A percentile compares a stretch with the other conserved stretches of the same genome.
Conservation (phyloP, 2,329 filamentous ascomycete genomes). For the Neofusicoccum parvum region DNA sequence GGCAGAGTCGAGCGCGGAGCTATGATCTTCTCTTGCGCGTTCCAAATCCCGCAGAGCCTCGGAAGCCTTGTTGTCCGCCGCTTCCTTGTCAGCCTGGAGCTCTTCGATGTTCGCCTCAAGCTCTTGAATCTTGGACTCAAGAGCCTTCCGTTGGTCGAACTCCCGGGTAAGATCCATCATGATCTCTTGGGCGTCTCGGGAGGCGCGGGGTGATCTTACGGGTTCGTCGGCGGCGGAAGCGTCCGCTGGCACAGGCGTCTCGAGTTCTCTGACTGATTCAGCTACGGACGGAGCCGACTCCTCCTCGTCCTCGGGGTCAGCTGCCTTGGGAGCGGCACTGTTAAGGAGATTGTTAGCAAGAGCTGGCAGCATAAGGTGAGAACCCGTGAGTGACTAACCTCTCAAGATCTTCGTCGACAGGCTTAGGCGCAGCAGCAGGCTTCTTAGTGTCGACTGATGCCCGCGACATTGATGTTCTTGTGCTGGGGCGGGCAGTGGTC, state of each 20-base stretch:
- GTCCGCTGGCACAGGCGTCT: slow-evolving; percentile 7
- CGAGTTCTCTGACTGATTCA: background rate
- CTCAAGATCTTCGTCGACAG: slow-evolving; percentile 4
- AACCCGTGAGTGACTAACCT: background rate
- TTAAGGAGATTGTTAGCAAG: background rate
- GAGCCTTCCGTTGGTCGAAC: slow-evolving; percentile 21
- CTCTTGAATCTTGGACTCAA: slow-evolving; percentile 19
- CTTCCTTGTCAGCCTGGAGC: slow-evolving; percentile 20
- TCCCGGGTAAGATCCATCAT: slow-evolving; percentile 19
- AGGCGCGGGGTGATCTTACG: slow-evolving; percentile 17
- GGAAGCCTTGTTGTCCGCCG: slow-evolving; percentile 14
- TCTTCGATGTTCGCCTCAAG: slow-evolving; percentile 18
- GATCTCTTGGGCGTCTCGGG: slow-evolving; percentile 17
- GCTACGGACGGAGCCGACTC: slow-evolving; percentile 1
- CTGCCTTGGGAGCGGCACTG: background rate
- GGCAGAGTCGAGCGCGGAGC: slow-evolving; percentile 8
- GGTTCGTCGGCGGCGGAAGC: background rate
- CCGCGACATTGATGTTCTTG: background rate
- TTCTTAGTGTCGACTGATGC: slow-evolving; percentile 11
- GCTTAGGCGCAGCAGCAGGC: background rate
- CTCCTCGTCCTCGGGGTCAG: slow-evolving; percentile 5
- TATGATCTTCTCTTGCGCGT: slow-evolving; percentile 2
- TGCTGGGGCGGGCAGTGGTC: slow-evolving; percentile 12
- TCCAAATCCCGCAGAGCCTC: slow-evolving; percentile 16
- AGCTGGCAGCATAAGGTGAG: background rate